Base-by-base conservation (phyloP, 208 protist species). In the Leishmania gerbilli region DNA sequence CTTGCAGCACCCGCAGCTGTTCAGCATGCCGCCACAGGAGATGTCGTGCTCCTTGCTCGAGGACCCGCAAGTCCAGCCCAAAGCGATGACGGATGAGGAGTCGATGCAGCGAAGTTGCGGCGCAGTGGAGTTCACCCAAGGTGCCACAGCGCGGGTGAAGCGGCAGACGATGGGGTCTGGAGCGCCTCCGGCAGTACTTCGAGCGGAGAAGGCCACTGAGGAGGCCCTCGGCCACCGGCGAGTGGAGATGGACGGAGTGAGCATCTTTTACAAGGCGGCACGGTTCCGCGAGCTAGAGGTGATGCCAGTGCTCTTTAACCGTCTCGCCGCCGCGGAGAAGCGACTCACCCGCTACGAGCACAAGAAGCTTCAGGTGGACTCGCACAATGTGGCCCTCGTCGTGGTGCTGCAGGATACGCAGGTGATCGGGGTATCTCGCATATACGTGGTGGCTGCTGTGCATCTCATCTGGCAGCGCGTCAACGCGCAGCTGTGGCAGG, bases 351-450 rank as follows among this genome's bases (percentile, higher is more conserved):
- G 79, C 53, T 87, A 86, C 27, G 93, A 97, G 84, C 90, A 89
- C 42, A 88, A 89, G 49, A 89, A 88, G 67, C 84, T 97, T 49
- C 87, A 90, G 81, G 87, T 88, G 74, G 85, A 89, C 47, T 92
- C 93, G 37, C 95, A 97, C 84, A 97, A 97, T 84, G 95, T 97
- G 21, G 90, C 91, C 17, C 86, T 96, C 4, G 75, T 97, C n/a
- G 76, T 81, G 37, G 93, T 96, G 27, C 87, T 97, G 71, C 85
- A 84, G 58, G 95, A 97, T 82, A 86, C 62, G 56, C 78, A 86
- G 24, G 82, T 83, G 47, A 45, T 31, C 9, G 81, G 79, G 34
- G 85, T 85, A 17, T 51, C 79, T 24, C 82, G 83, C 55, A 80
- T 95, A 17, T 93, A 95, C 84, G 84, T 97, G 34, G 79, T 96